These are phyloP conservation scores for Eucalyptus shirleyi DNA, from an alignment of 345 rosid genomes.

Conservation along the genomic window DNA sequence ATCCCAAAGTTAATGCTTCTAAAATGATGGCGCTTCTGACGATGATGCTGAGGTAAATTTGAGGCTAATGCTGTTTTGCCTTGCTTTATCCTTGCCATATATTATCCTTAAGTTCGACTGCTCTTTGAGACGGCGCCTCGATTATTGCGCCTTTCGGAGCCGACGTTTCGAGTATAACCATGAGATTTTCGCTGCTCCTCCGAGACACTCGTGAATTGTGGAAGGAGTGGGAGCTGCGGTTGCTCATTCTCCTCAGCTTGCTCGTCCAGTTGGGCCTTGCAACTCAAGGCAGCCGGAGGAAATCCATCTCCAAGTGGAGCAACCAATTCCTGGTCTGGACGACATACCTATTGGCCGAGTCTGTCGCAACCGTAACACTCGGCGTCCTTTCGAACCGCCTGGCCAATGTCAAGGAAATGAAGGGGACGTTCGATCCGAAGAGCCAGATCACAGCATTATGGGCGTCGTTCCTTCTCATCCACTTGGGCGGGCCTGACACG, in stretches of 20 bases:
- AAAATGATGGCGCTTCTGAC: background rate
- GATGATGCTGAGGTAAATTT: background rate
- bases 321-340: background rate
- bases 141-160: background rate
- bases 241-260: background rate
- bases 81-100: background rate
- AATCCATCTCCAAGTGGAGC: background rate
- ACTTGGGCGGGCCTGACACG: constrained; percentile 11
- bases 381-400: constrained; percentile 9
- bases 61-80: background rate
- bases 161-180: background rate
- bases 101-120: background rate
- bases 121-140: background rate
- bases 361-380: constrained; percentile 1
- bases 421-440: background rate
- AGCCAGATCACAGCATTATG: constrained; percentile 4
- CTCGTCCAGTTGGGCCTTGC: constrained; percentile 2
- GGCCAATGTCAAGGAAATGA: background rate
- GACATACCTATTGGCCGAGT: constrained; percentile 14
- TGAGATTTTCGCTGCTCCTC: background rate
- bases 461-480: constrained; percentile 15
- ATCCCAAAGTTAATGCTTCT: background rate
- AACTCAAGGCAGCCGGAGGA: background rate
- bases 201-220: background rate
- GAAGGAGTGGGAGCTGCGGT: constrained; percentile 16